These are phyloP conservation scores for Nakazawaea peltata DNA, from an alignment of 805 yeast genomes.

Conservation along the genomic window DNA sequence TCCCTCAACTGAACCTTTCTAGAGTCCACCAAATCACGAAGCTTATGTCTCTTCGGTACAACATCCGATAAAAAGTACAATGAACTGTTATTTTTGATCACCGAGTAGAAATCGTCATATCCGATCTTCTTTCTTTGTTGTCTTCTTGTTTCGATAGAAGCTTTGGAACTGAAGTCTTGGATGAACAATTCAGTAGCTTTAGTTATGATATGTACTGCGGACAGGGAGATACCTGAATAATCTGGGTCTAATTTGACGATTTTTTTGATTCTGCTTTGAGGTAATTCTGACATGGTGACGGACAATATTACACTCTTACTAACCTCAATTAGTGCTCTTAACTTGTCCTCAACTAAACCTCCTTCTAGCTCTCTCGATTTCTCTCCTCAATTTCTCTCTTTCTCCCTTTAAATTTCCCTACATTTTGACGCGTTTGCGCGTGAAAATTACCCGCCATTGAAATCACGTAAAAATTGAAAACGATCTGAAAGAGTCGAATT, in stretches of 20 bases:
- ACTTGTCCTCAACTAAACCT: too few relatives aligned
- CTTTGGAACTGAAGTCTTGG: slow-evolving; percentile 64
- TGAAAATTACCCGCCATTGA: too few relatives aligned
- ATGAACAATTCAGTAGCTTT: slow-evolving; percentile 66
- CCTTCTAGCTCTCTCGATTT: too few relatives aligned
- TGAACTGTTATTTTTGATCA: slow-evolving; percentile 50
- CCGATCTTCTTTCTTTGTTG: slow-evolving; percentile 62
- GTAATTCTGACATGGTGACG: slow-evolving; percentile 26
- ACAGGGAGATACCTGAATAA: slow-evolving; percentile 47
- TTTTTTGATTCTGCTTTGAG: slow-evolving; percentile 61
- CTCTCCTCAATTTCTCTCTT: too few relatives aligned
- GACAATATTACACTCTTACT: too few relatives aligned
- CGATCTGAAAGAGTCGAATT: too few relatives aligned
- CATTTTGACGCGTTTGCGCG: too few relatives aligned
- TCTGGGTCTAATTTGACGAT: slow-evolving; percentile 74
- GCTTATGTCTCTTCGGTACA: slow-evolving; percentile 53
- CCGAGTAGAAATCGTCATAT: slow-evolving; percentile 62
- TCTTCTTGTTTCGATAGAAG: slow-evolving; percentile 53
- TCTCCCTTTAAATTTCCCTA: too few relatives aligned
- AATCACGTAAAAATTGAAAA: too few relatives aligned
- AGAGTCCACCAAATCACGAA: slow-evolving; percentile 38
- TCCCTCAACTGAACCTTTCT: slow-evolving; percentile 26
- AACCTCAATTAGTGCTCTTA: too few relatives aligned
- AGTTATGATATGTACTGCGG: slow-evolving; percentile 8
- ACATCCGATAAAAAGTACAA: slow-evolving; percentile 57